Evolutionary conservation across 768 basidiomycete genomes (phyloP), one percentile per base, ranked within the genome.

Genomic region (Mycena haematopus): DNA sequence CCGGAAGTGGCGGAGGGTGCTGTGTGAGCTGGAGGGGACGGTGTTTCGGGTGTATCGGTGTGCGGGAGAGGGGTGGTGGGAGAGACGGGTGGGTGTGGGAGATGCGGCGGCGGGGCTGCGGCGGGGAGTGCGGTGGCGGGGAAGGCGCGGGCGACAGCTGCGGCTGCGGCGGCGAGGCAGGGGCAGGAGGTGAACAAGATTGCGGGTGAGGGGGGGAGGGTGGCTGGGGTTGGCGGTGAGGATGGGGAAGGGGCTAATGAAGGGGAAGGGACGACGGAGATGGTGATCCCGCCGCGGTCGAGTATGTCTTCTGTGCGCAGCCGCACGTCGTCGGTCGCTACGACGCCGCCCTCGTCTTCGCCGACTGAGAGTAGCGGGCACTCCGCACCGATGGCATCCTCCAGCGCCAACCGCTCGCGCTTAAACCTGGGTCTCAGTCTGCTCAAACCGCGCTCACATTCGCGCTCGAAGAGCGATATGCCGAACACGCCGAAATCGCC

Each of bases 21-120:
- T 95, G 66, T 92, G 93, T 71, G 91, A 96, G 69, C 77, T 99
- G 27, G 93, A 97, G 70, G 97, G 97, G 49, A 98, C 97, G n/a
- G 80, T 82, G 65, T 87, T 99, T 72, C 84, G 85, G 67, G 81
- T 98, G 60, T 94, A 92, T 74, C 82, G 82, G 63, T 84, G 76
- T 61, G 73, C 77, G 19, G 66, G 73, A 17, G 73, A 75, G 64
- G 84, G 85, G 63, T 91, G 90, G 90, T 93, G 91, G 91, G 91
- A 92, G 76, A 84, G 78, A 62, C 83, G 80, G 47, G 84, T 92
- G 15, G 91, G 91, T 0, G 90, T 84, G n/a, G 87, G 89, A 24
- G 89, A 92, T 74, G 77, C 81, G 29, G 74, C 75, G 46, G 63
- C 64, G 29, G 73, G 29, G 74, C 75, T 38, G 63, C 64, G 29